phyloP scores from a whole-genome alignment of 2,329 filamentous ascomycete species.

The Rhinocladiella mackenziei region DNA sequence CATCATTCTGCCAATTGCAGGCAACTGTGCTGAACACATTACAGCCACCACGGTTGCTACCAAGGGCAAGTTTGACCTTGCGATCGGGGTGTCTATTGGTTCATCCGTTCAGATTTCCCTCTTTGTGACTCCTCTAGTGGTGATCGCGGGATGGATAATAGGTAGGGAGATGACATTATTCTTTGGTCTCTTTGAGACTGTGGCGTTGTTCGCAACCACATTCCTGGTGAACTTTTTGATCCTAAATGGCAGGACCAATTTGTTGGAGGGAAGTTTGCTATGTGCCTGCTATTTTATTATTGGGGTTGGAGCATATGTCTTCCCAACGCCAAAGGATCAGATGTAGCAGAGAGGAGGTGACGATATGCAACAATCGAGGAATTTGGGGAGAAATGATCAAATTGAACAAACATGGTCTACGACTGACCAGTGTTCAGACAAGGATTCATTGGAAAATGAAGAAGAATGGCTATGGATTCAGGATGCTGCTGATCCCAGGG shows the following conservation, averaged over 20 bases:
- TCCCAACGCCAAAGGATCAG: conserved; percentile 27
- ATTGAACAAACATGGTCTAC: too few species aligned
- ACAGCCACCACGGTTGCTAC: conserved; percentile 59
- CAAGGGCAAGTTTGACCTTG: conserved; percentile 65
- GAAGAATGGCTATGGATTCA: too few species aligned
- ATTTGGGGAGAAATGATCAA: too few species aligned
- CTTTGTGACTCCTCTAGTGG: conserved; percentile 57
- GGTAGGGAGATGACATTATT: conserved; percentile 67
- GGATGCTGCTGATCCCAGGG: too few species aligned
- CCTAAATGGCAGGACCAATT: conserved; percentile 56
- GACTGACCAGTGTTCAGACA: too few species aligned
- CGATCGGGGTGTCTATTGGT: conserved; percentile 64
- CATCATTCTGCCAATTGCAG: conserved; percentile 62
- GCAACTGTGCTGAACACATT: conserved; percentile 63
- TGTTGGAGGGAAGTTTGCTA: conserved; percentile 59
- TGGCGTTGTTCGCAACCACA: conserved; percentile 54
- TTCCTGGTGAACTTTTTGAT: conserved; percentile 59
- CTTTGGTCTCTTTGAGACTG: conserved; percentile 85
- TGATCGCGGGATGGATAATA: conserved; percentile 61
- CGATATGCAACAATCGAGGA: too few species aligned
- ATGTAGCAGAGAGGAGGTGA: conserved; percentile 4
- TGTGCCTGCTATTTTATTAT: conserved; percentile 61
- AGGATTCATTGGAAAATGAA: too few species aligned
- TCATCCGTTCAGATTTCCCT: conserved; percentile 63
- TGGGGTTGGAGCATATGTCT: conserved; percentile 41